Percentiles rank a stretch among this genome's conserved stretches.
Evolutionary conservation across 2,329 filamentous ascomycete species (phyloP).

Genomic region (Albophoma yamanashiensis): DNA sequence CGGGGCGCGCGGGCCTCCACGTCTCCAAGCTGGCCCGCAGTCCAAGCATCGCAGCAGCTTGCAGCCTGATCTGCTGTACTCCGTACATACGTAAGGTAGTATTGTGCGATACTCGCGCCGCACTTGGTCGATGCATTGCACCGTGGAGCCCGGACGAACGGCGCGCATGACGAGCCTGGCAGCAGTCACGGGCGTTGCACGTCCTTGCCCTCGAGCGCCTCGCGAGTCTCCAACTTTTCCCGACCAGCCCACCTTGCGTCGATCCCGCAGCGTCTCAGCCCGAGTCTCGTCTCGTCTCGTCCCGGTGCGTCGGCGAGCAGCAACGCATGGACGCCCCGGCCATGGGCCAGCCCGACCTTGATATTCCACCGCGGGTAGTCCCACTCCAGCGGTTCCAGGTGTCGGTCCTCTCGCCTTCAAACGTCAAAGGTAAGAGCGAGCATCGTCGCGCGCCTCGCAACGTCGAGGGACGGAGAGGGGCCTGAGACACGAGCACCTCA

Average conservation of each 20-base stretch:
- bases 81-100: too few relatives aligned
- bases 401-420: not conserved
- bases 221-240: not conserved
- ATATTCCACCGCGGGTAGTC: not conserved
- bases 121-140: not conserved
- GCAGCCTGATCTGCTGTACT: not conserved
- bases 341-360: not conserved
- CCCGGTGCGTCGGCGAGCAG: not conserved
- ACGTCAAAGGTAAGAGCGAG: not conserved
- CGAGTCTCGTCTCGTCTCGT: not conserved
- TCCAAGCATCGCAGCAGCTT: not conserved
- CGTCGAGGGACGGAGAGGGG: not conserved
- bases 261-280: not conserved
- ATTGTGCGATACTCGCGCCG: too few relatives aligned
- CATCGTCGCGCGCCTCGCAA: not conserved
- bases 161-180: too few relatives aligned
- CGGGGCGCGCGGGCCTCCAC: not conserved
- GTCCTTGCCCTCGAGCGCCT: too few relatives aligned
- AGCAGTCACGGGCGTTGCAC: not conserved
- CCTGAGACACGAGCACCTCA: not conserved
- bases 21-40: too few relatives aligned
- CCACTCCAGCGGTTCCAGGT: not conserved
- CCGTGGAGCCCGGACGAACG: too few relatives aligned
- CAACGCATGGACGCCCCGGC: not conserved
- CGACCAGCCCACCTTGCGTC: not conserved